Conservation (phyloP, 768 basidiomycete species). For the Leccinum imitatum region DNA sequence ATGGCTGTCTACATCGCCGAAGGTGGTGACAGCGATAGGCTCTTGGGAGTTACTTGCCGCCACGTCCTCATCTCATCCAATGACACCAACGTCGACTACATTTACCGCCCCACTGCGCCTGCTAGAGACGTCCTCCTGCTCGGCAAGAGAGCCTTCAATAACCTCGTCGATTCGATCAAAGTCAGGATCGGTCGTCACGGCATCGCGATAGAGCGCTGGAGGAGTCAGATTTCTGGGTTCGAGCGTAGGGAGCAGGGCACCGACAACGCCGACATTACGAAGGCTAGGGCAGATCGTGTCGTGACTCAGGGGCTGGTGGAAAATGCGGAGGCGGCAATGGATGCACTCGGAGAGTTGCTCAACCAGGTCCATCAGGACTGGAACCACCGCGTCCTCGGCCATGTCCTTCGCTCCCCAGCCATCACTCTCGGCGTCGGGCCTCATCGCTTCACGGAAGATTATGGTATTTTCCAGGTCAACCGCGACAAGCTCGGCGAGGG, state of each 20-base stretch:
- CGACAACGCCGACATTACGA: no score
- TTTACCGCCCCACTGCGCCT: not conserved
- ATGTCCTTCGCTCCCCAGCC: not conserved
- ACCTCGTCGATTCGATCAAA: not conserved
- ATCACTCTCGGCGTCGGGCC: not conserved
- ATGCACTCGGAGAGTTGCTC: not conserved
- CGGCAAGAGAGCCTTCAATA: not conserved
- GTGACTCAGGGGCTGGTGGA: not conserved
- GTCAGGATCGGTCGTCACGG: not conserved
- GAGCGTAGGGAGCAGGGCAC: no score
- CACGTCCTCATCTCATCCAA: not conserved
- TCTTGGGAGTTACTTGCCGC: not conserved
- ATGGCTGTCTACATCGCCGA: not conserved
- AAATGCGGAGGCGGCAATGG: not conserved
- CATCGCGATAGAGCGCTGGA: no score
- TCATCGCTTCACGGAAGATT: not conserved
- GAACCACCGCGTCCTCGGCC: not conserved
- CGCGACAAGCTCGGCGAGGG: not conserved
- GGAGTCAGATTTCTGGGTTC: no score
- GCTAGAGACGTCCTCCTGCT: not conserved
- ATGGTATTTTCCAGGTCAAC: not conserved
- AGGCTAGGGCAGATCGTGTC: no score
- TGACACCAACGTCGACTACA: not conserved
- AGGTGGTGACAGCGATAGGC: not conserved
- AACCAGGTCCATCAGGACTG: not conserved